A percentile compares a stretch with the other conserved stretches of the same genome.
Conservation (phyloP, 108 stramenopile genomes). For the Skeletonema costatum region DNA sequence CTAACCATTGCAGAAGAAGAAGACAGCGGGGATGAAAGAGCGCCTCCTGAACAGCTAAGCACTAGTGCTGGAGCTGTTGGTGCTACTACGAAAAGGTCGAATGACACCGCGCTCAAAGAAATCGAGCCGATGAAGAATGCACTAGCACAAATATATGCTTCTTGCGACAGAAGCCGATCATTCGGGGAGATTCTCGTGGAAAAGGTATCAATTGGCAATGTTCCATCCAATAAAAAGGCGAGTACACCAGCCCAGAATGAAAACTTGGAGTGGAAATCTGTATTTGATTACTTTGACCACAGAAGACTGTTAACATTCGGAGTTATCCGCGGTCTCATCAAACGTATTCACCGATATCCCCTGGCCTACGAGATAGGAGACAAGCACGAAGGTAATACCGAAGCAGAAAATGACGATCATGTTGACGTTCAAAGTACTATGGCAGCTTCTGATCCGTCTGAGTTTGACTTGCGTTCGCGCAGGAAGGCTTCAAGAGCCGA, state of each 20-base stretch:
- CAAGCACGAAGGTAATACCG: background rate
- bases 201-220: slow-evolving; percentile 10
- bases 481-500: background rate
- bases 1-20: slow-evolving; percentile 21
- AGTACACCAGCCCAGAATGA: background rate
- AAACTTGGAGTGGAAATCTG: slow-evolving; percentile 61
- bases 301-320: slow-evolving; percentile 88
- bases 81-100: background rate
- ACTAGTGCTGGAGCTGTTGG: background rate
- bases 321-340: slow-evolving; percentile 75
- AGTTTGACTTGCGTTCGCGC: background rate
- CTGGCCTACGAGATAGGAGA: slow-evolving; percentile 43
- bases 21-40: slow-evolving; percentile 8
- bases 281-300: slow-evolving; percentile 81
- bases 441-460: slow-evolving; percentile 6
- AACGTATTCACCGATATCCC: slow-evolving; percentile 84
- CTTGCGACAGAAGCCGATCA: slow-evolving; percentile 59
- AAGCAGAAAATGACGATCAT: background rate
- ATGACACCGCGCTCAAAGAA: slow-evolving; percentile 20
- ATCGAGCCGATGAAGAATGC: slow-evolving; percentile 54
- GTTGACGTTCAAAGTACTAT: slow-evolving; percentile 48
- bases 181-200: slow-evolving; percentile 72
- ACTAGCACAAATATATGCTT: slow-evolving; percentile 66
- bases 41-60: background rate
- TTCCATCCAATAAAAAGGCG: background rate